Evolutionary conservation across 2,329 filamentous ascomycete genomes (phyloP).

Genomic region (Xylariaceae sp.): DNA sequence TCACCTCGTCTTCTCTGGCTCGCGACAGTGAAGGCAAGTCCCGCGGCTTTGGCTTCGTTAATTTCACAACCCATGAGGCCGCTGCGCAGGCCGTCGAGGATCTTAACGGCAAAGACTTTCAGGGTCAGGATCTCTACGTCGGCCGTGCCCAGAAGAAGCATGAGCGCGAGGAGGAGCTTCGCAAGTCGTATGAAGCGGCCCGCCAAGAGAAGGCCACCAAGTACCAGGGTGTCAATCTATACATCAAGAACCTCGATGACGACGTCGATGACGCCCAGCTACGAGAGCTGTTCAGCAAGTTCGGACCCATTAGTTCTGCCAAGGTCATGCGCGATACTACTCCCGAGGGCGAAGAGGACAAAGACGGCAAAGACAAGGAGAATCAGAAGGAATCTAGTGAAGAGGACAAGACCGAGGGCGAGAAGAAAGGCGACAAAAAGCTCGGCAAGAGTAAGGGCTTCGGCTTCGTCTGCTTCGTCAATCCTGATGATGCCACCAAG

Average conservation of each 20-base stretch:
- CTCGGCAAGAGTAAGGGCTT: constrained; percentile 99
- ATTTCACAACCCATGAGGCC: constrained; percentile 88
- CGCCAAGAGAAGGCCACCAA: constrained; percentile 98
- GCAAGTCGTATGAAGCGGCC: constrained; percentile 97
- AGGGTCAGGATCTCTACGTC: constrained; percentile 93
- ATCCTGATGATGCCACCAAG: constrained; percentile 98
- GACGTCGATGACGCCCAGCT: constrained; percentile 98
- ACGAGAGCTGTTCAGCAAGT: constrained; percentile 85
- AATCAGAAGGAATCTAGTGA: constrained; percentile 47
- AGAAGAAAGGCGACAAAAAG: constrained; percentile 61
- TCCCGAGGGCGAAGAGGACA: constrained; percentile 52
- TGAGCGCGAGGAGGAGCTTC: constrained; percentile 98
- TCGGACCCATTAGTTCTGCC: constrained; percentile 93
- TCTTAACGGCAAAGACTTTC: constrained; percentile 88
- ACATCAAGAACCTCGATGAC: constrained; percentile 98
- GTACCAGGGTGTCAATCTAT: constrained; percentile 98
- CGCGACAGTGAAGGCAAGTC: constrained; percentile 87
- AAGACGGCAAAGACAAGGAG: constrained; percentile 49
- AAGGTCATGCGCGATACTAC: constrained; percentile 95
- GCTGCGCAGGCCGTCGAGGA: constrained; percentile 84
- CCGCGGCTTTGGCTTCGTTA: constrained; percentile 94
- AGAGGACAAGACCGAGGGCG: constrained; percentile 48
- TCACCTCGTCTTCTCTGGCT: constrained; percentile 92
- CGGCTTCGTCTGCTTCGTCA: constrained; percentile 99
- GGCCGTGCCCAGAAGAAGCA: constrained; percentile 99